phyloP scores from a whole-genome alignment of 768 basidiomycete species.

The Roridomyces roridus region DNA sequence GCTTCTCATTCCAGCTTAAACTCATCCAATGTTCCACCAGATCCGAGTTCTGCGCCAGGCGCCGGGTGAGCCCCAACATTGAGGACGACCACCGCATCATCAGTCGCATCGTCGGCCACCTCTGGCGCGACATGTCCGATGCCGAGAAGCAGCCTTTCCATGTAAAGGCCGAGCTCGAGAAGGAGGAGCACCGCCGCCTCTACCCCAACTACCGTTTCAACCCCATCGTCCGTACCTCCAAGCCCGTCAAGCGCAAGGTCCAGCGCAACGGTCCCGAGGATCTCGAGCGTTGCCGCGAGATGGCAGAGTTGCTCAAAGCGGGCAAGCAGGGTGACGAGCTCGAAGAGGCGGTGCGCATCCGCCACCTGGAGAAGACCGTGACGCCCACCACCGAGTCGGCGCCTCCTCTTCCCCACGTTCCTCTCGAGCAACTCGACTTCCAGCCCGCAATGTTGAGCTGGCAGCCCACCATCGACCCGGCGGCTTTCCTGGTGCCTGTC shows the following conservation, averaged over 20 bases:
- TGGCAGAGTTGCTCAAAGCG: slow-evolving; percentile 55
- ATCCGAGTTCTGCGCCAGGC: slow-evolving; percentile 61
- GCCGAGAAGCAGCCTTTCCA: slow-evolving; percentile 58
- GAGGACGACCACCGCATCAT: slow-evolving; percentile 66
- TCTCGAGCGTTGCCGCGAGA: slow-evolving; percentile 51
- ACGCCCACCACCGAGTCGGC: neutral
- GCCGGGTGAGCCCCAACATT: slow-evolving; percentile 51
- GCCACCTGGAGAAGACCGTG: slow-evolving; percentile 33
- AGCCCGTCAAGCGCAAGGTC: slow-evolving; percentile 55
- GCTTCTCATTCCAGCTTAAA: slow-evolving; percentile 38
- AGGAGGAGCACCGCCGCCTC: slow-evolving; percentile 50
- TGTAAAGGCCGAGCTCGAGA: slow-evolving; percentile 56
- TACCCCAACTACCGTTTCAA: slow-evolving; percentile 64
- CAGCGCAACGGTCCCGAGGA: slow-evolving; percentile 57
- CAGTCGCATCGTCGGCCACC: slow-evolving; percentile 59
- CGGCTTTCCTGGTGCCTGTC: neutral
- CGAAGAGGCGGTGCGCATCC: slow-evolving; percentile 46
- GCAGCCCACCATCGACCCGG: too few relatives aligned
- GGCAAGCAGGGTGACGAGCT: slow-evolving; percentile 59
- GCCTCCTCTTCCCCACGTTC: neutral
- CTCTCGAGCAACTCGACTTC: slow-evolving; percentile 5
- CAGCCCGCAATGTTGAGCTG: neutral
- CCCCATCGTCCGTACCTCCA: slow-evolving; percentile 49
- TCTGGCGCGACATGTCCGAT: slow-evolving; percentile 61
- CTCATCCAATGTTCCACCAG: slow-evolving; percentile 32